phyloP scores from a whole-genome alignment of 1,284 basidiomycete species.

The Mycena sp. region DNA sequence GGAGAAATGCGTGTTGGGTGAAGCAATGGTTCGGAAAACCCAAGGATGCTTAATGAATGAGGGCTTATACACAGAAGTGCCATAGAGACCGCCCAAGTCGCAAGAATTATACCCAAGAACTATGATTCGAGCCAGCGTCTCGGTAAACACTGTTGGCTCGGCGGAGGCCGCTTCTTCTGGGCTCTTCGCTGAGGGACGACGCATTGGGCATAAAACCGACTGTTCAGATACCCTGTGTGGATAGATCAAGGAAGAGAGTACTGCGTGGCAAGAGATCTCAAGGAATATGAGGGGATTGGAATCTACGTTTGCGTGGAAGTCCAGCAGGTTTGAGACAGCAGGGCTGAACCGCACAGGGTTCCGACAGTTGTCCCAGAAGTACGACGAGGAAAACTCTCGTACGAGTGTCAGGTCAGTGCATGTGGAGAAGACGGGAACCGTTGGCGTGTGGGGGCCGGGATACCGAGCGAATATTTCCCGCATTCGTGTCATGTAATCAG shows the following conservation, averaged over 20 bases:
- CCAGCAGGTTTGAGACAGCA: conserved; percentile 28
- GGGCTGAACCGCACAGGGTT: conserved; percentile 44
- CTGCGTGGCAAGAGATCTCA: conserved; percentile 47
- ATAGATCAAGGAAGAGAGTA: conserved; percentile 43
- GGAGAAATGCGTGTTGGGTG: conserved; percentile 26
- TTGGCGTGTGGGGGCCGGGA: conserved; percentile 19
- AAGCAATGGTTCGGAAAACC: conserved; percentile 31
- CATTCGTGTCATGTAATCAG: conserved; percentile 23
- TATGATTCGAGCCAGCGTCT: conserved; percentile 47
- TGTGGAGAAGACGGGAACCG: conserved; percentile 36
- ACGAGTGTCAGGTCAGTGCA: conserved; percentile 18
- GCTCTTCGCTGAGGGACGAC: conserved; percentile 35
- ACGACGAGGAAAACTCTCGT: conserved; percentile 33
- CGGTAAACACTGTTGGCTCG: conserved; percentile 37
- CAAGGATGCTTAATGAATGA: conserved; percentile 25
- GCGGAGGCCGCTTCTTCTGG: conserved; percentile 30
- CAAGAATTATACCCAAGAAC: conserved; percentile 42
- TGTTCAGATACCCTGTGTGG: conserved; percentile 29
- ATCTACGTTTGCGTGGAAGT: conserved; percentile 23
- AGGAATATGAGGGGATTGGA: conserved; percentile 34
- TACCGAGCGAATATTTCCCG: conserved; percentile 38
- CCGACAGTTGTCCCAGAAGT: conserved; percentile 48
- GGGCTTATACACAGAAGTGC: conserved; percentile 8
- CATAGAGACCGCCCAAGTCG: conserved; percentile 34
- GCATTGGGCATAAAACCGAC: conserved; percentile 41